Percentiles rank a stretch among this genome's conserved stretches.
These are phyloP conservation scores for Myxozyma kluyveri DNA, from an alignment of 805 yeast genomes.

Conservation along the genomic window DNA sequence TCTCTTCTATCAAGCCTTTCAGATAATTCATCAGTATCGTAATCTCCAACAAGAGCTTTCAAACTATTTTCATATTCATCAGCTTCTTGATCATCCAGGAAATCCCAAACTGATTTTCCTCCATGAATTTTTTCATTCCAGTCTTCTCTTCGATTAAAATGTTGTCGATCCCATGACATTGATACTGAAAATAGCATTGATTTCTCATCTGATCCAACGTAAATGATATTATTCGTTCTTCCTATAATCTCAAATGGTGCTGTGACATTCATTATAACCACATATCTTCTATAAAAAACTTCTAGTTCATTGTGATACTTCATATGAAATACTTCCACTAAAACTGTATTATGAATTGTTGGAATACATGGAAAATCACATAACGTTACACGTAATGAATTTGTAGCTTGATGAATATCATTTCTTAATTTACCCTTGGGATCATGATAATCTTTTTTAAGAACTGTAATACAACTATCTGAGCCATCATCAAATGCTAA, in stretches of 20 bases:
- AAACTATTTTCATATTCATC: constrained; percentile 2
- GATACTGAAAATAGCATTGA: constrained; percentile 18
- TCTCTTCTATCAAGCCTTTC: too few species aligned
- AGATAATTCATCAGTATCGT: neutral
- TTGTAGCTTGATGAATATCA: constrained; percentile 22
- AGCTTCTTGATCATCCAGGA: constrained; percentile 12
- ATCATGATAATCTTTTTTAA: constrained; percentile 4
- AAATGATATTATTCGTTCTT: constrained; percentile 19
- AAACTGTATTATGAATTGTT: constrained; percentile 26
- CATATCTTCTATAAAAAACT: constrained; percentile 20
- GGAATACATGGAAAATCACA: constrained; percentile 29
- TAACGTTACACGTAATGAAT: constrained; percentile 24
- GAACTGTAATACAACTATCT: constrained; percentile 6
- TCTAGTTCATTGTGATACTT: constrained; percentile 12
- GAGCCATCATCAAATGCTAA: neutral
- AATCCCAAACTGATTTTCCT: constrained; percentile 16
- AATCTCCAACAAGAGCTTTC: neutral
- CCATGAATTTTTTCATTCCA: constrained; percentile 23
- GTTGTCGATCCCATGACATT: constrained; percentile 21
- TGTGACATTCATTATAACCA: constrained; percentile 21
- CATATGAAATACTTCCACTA: constrained; percentile 21
- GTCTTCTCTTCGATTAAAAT: constrained; percentile 1
- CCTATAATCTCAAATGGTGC: constrained; percentile 27
- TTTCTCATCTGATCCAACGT: constrained; percentile 21
- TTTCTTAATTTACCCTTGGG: neutral